Conservation (phyloP, 2,329 filamentous ascomycete species). For the Xylariomycetidae sp. region DNA sequence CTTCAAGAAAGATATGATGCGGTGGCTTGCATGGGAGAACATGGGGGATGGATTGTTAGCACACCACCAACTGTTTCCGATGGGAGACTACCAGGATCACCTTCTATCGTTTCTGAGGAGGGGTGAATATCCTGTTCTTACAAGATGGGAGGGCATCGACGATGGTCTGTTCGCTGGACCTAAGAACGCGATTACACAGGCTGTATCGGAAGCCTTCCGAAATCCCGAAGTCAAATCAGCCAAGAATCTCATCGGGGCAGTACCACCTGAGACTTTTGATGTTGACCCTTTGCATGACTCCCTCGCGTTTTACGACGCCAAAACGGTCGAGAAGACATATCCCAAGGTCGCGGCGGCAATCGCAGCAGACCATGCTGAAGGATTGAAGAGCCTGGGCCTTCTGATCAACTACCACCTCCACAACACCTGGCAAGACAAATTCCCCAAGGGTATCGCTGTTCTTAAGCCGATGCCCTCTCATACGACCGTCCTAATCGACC, state of each 20-base stretch:
- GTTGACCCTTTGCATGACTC: constrained; percentile 61
- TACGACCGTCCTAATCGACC: constrained; percentile 67
- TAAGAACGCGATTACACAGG: constrained; percentile 57
- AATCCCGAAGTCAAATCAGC: constrained; percentile 50
- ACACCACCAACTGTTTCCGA: constrained; percentile 77
- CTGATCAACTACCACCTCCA: constrained; percentile 86
- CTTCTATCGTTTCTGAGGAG: constrained; percentile 69
- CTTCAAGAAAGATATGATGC: constrained; percentile 67
- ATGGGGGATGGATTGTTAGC: constrained; percentile 82
- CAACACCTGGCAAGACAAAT: constrained; percentile 75
- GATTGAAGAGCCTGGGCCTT: constrained; percentile 61
- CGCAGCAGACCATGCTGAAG: constrained; percentile 49
- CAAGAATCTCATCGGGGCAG: constrained; percentile 59
- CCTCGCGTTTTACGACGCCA: constrained; percentile 72
- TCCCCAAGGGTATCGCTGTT: constrained; percentile 71
- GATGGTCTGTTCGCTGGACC: constrained; percentile 70
- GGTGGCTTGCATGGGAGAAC: constrained; percentile 89
- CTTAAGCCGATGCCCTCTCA: constrained; percentile 74
- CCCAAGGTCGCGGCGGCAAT: constrained; percentile 60
- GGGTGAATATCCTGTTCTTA: constrained; percentile 69
- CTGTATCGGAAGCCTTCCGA: constrained; percentile 56
- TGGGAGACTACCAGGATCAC: constrained; percentile 69
- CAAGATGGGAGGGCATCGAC: constrained; percentile 67
- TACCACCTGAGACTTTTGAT: constrained; percentile 56
- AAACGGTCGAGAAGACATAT: constrained; percentile 62